A percentile compares a stretch with the other conserved stretches of the same genome.
Evolutionary conservation across 2,329 filamentous ascomycete genomes (phyloP).

Genomic region (Lasiodiplodia citricola): DNA sequence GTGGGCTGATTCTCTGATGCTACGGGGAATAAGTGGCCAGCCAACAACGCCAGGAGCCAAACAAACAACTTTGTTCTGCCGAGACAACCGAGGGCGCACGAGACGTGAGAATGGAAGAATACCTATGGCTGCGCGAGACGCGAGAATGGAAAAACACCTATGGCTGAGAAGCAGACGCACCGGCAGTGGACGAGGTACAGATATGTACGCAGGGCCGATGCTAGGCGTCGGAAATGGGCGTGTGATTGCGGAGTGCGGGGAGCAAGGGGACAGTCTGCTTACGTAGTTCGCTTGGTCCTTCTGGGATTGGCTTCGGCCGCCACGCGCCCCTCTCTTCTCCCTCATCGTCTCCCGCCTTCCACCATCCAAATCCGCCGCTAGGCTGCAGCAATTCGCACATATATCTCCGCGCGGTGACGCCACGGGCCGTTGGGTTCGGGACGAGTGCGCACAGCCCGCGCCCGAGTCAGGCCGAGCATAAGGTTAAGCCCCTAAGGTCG

Average conservation of each 20-base stretch:
- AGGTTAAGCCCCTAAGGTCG: constrained; percentile 35
- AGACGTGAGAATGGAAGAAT: no score
- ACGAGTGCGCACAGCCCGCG: not conserved
- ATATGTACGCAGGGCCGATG: no score
- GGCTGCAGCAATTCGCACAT: constrained; percentile 4
- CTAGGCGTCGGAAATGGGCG: not conserved
- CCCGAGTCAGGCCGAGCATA: not conserved
- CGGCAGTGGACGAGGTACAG: no score
- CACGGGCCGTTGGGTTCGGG: constrained; percentile 1
- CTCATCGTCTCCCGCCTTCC: not conserved
- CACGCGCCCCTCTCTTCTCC: not conserved
- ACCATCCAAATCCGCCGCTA: not conserved
- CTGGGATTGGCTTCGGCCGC: constrained; percentile 1
- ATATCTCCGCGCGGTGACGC: no score
- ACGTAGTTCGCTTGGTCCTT: not conserved
- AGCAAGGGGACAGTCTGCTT: not conserved
- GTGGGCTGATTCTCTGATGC: no score
- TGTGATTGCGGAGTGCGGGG: not conserved
- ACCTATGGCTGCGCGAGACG: no score
- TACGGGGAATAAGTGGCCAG: no score
- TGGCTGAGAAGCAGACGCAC: no score
- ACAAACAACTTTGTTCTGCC: no score
- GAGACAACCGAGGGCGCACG: no score
- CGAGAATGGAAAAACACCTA: no score
- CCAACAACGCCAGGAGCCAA: no score